Evolutionary conservation across 148 eudicot species (phyloP).

Genomic region (Rhododendron mucronatum): DNA sequence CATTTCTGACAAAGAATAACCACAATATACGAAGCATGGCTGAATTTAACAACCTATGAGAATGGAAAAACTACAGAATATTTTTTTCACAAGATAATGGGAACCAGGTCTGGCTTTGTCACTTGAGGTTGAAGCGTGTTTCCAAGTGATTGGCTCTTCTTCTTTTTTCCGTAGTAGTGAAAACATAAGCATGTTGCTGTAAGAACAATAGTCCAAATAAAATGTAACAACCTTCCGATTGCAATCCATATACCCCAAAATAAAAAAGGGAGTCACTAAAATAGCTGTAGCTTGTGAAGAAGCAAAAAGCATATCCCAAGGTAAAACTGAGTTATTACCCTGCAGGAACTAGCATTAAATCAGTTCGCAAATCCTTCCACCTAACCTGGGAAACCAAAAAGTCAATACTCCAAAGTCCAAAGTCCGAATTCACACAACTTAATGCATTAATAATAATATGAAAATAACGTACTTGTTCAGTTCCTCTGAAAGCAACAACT

Average conservation of each 20-base stretch:
- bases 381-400: constrained; percentile 47
- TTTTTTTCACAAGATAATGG: background rate
- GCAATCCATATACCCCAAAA: background rate
- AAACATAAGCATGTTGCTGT: background rate
- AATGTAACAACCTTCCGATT: background rate
- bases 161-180: background rate
- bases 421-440: constrained; percentile 8
- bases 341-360: constrained; percentile 87
- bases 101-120: background rate
- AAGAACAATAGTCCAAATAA: background rate
- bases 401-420: constrained; percentile 21
- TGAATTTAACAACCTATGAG: constrained; percentile 3
- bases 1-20: background rate
- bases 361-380: constrained; percentile 96
- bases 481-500: constrained; percentile 96
- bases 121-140: background rate
- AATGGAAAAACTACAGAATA: background rate
- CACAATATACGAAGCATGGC: background rate
- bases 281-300: background rate
- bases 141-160: constrained; percentile 2
- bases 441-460: background rate
- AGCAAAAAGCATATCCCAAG: background rate
- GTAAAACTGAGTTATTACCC: constrained; percentile 50
- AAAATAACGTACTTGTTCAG: constrained; percentile 79
- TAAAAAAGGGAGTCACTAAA: background rate